A percentile compares a stretch with the other conserved stretches of the same genome.
These are phyloP conservation scores for Pleurotus cornucopiae DNA, from an alignment of 768 basidiomycete species.

Conservation along the genomic window DNA sequence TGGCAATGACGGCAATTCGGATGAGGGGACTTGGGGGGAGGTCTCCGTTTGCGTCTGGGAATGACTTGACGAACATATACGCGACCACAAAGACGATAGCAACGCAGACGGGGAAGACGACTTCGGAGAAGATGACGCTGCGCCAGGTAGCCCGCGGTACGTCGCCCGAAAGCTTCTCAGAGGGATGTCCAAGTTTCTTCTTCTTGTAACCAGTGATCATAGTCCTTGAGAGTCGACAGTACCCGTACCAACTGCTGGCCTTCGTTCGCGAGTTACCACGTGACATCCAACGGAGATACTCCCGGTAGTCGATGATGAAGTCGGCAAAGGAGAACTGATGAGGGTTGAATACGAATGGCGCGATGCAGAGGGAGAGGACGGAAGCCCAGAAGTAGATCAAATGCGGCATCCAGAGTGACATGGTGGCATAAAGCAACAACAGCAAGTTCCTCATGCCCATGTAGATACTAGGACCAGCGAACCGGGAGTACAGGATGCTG, in stretches of 20 bases:
- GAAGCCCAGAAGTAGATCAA: conserved; percentile 99
- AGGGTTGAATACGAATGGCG: conserved; percentile 99
- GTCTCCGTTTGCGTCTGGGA: conserved; percentile 62
- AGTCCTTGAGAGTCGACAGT: conserved; percentile 94
- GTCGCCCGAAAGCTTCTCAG: conserved; percentile 94
- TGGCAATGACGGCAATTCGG: conserved; percentile 81
- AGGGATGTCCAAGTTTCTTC: conserved; percentile 96
- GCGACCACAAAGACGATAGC: conserved; percentile 78
- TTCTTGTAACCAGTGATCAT: conserved; percentile 99
- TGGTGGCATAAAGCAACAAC: conserved; percentile 84
- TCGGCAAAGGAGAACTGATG: conserved; percentile 97
- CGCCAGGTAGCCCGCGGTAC: conserved; percentile 89
- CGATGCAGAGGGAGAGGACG: conserved; percentile 89
- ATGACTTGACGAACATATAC: conserved; percentile 92
- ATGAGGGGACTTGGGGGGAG: conserved; percentile 80
- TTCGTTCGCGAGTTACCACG: conserved; percentile 96
- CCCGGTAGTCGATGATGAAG: conserved; percentile 98
- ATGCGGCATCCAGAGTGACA: conserved; percentile 91
- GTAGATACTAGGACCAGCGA: conserved; percentile 99
- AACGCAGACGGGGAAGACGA: conserved; percentile 74
- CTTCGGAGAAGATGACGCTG: conserved; percentile 78
- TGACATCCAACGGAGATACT: conserved; percentile 99
- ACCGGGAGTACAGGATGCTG: conserved; percentile 95
- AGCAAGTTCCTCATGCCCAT: conserved; percentile 95
- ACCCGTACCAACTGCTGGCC: conserved; percentile 98